Evolutionary conservation across 2,329 filamentous ascomycete genomes (phyloP).

Genomic region (Verticillium nubilum): DNA sequence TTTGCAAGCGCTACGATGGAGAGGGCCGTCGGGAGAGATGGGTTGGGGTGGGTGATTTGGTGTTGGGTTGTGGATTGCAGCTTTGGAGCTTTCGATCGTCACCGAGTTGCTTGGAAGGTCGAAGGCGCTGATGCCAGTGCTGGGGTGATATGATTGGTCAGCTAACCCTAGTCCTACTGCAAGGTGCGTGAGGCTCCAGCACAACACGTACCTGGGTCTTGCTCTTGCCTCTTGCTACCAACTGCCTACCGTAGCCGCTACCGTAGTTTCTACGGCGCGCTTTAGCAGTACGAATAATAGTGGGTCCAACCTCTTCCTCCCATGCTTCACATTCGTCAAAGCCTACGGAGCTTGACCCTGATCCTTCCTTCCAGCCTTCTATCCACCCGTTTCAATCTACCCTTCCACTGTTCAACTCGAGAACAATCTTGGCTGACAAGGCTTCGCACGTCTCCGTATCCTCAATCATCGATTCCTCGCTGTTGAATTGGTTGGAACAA

Average conservation of each 20-base stretch:
- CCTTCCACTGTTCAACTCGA: neutral
- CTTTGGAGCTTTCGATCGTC: neutral
- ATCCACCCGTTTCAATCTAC: neutral
- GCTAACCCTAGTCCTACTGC: neutral
- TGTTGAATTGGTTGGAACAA: too few species aligned
- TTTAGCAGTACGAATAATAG: neutral
- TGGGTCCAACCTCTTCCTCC: neutral
- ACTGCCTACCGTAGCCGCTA: neutral
- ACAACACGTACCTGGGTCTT: conserved; percentile 8
- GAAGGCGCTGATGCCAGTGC: neutral
- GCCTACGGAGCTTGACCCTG: neutral
- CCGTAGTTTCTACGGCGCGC: neutral
- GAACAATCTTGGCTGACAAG: neutral
- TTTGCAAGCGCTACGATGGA: conserved; percentile 9
- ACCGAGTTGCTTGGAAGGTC: neutral
- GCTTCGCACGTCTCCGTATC: too few species aligned
- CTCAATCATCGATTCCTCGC: too few species aligned
- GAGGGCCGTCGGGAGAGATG: neutral
- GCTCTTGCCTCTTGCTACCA: neutral
- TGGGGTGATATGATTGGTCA: neutral
- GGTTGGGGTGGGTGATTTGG: neutral
- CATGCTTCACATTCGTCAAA: neutral
- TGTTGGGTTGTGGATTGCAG: neutral
- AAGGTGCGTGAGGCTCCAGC: conserved; percentile 12
- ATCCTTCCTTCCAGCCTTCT: neutral